These are phyloP conservation scores for Potentilla sterilis DNA, from an alignment of 306 rosid genomes.

Conservation along the genomic window DNA sequence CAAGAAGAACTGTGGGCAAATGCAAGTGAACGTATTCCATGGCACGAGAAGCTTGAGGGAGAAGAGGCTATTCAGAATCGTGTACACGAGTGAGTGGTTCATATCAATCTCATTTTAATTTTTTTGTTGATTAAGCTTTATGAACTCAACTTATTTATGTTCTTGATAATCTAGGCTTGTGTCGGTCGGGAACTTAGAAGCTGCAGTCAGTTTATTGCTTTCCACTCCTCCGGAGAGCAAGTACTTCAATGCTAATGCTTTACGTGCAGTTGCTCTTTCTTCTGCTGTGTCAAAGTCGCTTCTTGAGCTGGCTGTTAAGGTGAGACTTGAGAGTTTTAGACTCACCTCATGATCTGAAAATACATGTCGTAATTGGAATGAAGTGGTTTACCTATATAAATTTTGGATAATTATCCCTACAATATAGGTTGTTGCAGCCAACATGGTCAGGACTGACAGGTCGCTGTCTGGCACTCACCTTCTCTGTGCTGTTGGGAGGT, in stretches of 20 bases:
- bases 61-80: conserved; percentile 91
- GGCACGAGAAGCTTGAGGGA: conserved; percentile 90
- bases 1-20: conserved; percentile 80
- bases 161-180: conserved; percentile 60
- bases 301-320: conserved; percentile 97
- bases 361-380: conserved; percentile 14
- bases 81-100: conserved; percentile 76
- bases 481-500: conserved; percentile 97
- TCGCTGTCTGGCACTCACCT: conserved; percentile 95
- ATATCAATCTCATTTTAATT: conserved; percentile 4
- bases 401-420: conserved; percentile 17
- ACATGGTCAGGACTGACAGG: conserved; percentile 98
- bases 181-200: conserved; percentile 87
- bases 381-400: conserved; percentile 14
- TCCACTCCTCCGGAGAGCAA: conserved; percentile 98
- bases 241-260: conserved; percentile 82
- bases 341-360: conserved; percentile 24
- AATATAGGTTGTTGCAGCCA: conserved; percentile 93
- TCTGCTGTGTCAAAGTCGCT: conserved; percentile 93
- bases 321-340: conserved; percentile 41
- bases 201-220: conserved; percentile 89
- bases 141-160: conserved; percentile 3
- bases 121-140: conserved; percentile 16
- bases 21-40: conserved; percentile 85
- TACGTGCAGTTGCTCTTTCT: conserved; percentile 96